Evolutionary conservation across 164 flowering plant genomes (phyloP).

Genomic region (Cinnamomum chago): DNA sequence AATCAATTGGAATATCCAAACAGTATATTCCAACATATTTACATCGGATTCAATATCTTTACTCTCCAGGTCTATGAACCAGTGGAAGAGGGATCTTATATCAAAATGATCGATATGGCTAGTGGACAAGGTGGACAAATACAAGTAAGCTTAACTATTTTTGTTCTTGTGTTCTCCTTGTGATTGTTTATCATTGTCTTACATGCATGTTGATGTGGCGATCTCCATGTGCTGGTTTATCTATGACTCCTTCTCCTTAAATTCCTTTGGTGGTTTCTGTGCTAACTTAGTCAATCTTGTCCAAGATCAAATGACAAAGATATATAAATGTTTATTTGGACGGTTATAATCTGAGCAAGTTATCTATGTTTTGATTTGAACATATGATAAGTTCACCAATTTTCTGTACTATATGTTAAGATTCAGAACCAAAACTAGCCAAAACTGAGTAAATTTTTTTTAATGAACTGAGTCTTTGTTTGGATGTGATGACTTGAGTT

Average conservation of each 20-base stretch:
- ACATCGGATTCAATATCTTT: neutral
- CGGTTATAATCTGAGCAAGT: neutral
- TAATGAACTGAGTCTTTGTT: too few species aligned
- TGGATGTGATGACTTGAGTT: too few species aligned
- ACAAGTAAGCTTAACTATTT: constrained; percentile 55
- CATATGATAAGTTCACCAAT: neutral
- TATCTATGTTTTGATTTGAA: neutral
- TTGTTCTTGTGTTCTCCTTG: neutral
- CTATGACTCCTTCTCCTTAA: neutral
- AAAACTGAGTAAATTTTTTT: too few species aligned
- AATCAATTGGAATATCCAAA: too few species aligned
- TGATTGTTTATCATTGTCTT: neutral
- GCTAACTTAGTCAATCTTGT: neutral
- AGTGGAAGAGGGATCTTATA: constrained; percentile 98
- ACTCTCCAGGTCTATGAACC: constrained; percentile 81
- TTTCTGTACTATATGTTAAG: neutral
- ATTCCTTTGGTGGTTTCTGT: neutral
- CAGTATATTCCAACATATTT: neutral
- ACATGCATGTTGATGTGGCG: neutral
- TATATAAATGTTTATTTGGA: neutral
- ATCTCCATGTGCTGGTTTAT: neutral
- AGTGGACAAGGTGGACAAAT: constrained; percentile 97
- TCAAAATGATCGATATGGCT: constrained; percentile 98
- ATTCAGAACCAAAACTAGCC: too few species aligned
- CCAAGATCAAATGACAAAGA: neutral